These are phyloP conservation scores for Dactylis glomerata DNA, from an alignment of 176 grass and related monocot genomes.

Conservation along the genomic window DNA sequence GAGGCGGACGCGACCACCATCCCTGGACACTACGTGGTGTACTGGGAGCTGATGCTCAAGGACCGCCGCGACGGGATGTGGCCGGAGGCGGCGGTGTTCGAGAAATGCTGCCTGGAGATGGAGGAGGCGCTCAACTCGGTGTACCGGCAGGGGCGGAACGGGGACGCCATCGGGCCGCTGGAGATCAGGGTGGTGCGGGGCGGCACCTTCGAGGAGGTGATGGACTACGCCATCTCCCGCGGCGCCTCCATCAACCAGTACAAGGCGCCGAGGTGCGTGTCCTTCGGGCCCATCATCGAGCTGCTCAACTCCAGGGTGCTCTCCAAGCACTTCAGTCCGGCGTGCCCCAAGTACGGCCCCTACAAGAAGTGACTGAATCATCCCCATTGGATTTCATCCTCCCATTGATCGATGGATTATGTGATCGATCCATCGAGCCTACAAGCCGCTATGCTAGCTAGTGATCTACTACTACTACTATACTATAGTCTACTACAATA, in stretches of 20 bases:
- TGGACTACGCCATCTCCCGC: conserved; percentile 95
- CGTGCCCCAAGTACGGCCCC: conserved; percentile 61
- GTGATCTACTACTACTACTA: neutral
- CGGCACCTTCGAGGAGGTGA: conserved; percentile 94
- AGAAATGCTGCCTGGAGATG: conserved; percentile 93
- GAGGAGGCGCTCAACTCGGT: conserved; percentile 95
- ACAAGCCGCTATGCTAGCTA: neutral
- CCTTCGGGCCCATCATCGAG: conserved; percentile 84
- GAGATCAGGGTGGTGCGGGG: conserved; percentile 70
- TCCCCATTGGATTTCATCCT: too few species aligned
- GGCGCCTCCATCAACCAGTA: conserved; percentile 99
- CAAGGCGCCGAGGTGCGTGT: conserved; percentile 90
- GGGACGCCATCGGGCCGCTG: conserved; percentile 82
- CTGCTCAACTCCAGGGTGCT: conserved; percentile 77
- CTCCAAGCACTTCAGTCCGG: conserved; percentile 77
- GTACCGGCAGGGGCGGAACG: conserved; percentile 72
- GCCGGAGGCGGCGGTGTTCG: conserved; percentile 56
- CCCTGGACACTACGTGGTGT: conserved; percentile 96
- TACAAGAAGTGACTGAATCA: conserved; percentile 34
- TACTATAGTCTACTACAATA: neutral
- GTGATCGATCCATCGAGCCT: neutral
- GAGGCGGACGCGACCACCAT: conserved; percentile 69
- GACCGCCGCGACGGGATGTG: conserved; percentile 19
- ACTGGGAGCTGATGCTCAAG: conserved; percentile 82
- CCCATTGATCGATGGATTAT: neutral